Base-by-base conservation (phyloP, 371 early-diverging fungal species). In the Basidiobolus heterosporus region DNA sequence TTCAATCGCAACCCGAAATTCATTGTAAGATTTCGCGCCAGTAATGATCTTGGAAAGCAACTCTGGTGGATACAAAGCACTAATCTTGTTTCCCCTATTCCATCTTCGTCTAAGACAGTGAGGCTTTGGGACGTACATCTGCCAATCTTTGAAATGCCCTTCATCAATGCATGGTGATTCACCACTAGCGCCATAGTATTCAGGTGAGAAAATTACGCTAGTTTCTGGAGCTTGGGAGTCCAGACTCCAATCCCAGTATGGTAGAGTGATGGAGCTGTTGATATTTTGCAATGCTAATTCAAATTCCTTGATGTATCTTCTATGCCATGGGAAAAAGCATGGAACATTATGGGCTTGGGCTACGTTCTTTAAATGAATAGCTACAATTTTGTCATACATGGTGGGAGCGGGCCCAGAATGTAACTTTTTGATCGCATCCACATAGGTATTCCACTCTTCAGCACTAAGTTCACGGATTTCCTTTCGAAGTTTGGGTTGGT, bases 161-260 rank as follows among this genome's bases (percentile, higher is more conserved):
- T 6, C 22, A 5, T 11, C 13, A 23, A 47, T 13, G 42, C 42
- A 42, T 5, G 17, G 42, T 13, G 17, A 17, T 17, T 20, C 35
- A 18, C 51, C 51, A 19, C 24, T 35, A 7, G 17, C 6, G 9
- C 51, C 51, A 38, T 45, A 51, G 17, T 51, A 51, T 3, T 23
- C 38, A 11, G 46, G 17, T 15, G 45, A 22, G 24, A 51, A 40
- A 13, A 51, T 23, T 2, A 40, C 7, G 21, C 45, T 45, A 2
- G 42, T 3, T 41, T 51, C 51, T 19, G 51, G 51, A 14, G 46
- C 46, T 45, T 51, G 51, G 13, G 51, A 44, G 38, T 51, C 51
- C 3, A 45, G 40, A 8, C 39, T 39, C 51, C 51, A 51, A 17
- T 51, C 45, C 51, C 51, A 51, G 40, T 51, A 51, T n/a, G 51